Evolutionary conservation across 352 stramenopile species (phyloP).

Genomic region (Globisporangium radiosum): DNA sequence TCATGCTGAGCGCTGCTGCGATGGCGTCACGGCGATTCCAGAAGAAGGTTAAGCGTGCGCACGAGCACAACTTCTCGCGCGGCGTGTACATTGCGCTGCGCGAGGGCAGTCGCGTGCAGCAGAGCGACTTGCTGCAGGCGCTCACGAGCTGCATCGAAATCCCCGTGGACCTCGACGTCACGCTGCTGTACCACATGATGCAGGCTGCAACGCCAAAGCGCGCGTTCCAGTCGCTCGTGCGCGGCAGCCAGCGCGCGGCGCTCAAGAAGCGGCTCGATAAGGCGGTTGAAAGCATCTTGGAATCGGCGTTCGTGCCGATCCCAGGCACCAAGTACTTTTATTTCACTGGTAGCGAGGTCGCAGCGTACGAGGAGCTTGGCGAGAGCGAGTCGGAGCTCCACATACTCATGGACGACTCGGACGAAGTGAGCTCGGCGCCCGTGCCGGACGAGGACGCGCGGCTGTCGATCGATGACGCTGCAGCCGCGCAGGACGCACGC

Average conservation of each 20-base stretch:
- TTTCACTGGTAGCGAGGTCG: slow-evolving; percentile 61
- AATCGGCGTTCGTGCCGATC: slow-evolving; percentile 53
- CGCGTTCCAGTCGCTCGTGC: slow-evolving; percentile 24
- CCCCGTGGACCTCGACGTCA: slow-evolving; percentile 82
- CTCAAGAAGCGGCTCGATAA: slow-evolving; percentile 64
- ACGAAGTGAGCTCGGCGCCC: slow-evolving; percentile 26
- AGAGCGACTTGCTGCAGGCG: slow-evolving; percentile 82
- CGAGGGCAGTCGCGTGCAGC: slow-evolving; percentile 64
- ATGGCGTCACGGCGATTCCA: slow-evolving; percentile 49
- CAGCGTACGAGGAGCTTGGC: slow-evolving; percentile 45
- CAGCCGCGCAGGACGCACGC: background rate
- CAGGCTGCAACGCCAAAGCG: slow-evolving; percentile 24
- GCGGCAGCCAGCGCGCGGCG: slow-evolving; percentile 34
- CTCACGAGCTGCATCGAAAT: slow-evolving; percentile 83
- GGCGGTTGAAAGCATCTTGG: slow-evolving; percentile 64
- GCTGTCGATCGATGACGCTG: background rate
- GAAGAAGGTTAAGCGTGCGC: slow-evolving; percentile 78
- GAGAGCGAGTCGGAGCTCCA: slow-evolving; percentile 56
- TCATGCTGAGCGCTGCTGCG: slow-evolving; percentile 15
- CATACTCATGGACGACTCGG: slow-evolving; percentile 58
- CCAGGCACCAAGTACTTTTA: slow-evolving; percentile 80
- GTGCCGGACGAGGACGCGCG: slow-evolving; percentile 10
- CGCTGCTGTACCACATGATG: slow-evolving; percentile 80
- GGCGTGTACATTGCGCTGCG: slow-evolving; percentile 80
- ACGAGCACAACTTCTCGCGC: slow-evolving; percentile 86